Percentiles rank a stretch among this genome's conserved stretches.
phyloP scores from a whole-genome alignment of 2,329 filamentous ascomycete genomes.

The Fusarium algeriense region DNA sequence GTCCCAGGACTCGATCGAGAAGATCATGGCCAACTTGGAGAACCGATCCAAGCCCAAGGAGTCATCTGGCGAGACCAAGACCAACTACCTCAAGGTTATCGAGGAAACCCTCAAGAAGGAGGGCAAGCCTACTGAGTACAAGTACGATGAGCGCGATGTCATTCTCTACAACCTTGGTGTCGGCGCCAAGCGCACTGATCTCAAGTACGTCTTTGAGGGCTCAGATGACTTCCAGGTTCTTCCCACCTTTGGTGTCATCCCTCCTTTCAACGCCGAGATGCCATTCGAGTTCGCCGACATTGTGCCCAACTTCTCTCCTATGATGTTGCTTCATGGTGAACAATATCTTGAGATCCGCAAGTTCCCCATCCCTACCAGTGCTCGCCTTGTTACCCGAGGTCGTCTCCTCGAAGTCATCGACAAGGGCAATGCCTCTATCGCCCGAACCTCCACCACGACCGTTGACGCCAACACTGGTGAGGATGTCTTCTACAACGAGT shows the following conservation, averaged over 20 bases:
- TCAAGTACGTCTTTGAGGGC: slow-evolving; percentile 91
- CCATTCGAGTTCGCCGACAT: slow-evolving; percentile 86
- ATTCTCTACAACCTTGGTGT: slow-evolving; percentile 97
- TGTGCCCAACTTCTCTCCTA: slow-evolving; percentile 95
- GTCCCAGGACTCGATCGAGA: slow-evolving; percentile 80
- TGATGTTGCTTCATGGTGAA: slow-evolving; percentile 99
- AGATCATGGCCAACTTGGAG: slow-evolving; percentile 83
- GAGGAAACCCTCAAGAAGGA: slow-evolving; percentile 79
- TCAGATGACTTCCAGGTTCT: slow-evolving; percentile 92
- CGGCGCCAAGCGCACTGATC: slow-evolving; percentile 89
- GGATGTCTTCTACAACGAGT: slow-evolving; percentile 97
- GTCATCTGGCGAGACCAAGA: slow-evolving; percentile 65
- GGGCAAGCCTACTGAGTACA: slow-evolving; percentile 78
- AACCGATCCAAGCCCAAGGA: slow-evolving; percentile 73
- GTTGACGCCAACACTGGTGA: slow-evolving; percentile 87
- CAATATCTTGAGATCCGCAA: slow-evolving; percentile 96
- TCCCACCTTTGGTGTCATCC: slow-evolving; percentile 95
- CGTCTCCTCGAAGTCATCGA: slow-evolving; percentile 94
- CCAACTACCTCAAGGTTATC: slow-evolving; percentile 80
- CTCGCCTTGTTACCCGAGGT: slow-evolving; percentile 78
- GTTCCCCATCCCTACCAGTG: slow-evolving; percentile 89
- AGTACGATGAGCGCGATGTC: slow-evolving; percentile 86
- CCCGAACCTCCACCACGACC: slow-evolving; percentile 84
- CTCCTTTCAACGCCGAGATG: slow-evolving; percentile 85
- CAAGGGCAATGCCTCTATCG: slow-evolving; percentile 90